phyloP scores from a whole-genome alignment of 208 protist species.

The Strigomonas culicis region DNA sequence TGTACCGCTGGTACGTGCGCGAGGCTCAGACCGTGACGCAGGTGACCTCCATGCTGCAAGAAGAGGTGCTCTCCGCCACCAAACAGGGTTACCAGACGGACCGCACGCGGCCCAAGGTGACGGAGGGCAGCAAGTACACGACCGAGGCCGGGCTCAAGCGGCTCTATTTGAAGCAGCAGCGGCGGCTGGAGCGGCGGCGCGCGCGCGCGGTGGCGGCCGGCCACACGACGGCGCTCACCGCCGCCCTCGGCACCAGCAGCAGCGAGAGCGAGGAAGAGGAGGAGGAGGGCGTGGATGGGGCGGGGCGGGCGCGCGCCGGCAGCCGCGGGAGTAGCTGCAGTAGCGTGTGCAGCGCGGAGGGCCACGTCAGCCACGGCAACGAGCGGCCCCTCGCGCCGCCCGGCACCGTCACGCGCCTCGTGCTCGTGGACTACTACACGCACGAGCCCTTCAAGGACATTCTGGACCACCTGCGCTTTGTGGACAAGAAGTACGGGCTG shows the following conservation, averaged over 20 bases:
- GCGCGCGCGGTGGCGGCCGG: neutral
- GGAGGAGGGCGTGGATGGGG: neutral
- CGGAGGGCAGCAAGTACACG: constrained; percentile 34
- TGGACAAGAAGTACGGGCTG: constrained; percentile 63
- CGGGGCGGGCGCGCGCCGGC: neutral
- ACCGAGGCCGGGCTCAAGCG: constrained; percentile 21
- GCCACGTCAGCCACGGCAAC: neutral
- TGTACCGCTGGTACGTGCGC: constrained; percentile 80
- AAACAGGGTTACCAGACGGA: constrained; percentile 44
- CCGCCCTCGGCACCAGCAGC: neutral
- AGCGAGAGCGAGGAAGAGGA: constrained; percentile 11
- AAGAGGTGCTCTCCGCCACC: constrained; percentile 33
- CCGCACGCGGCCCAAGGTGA: constrained; percentile 16
- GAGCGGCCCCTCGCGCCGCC: constrained; percentile 19
- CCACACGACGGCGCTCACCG: neutral
- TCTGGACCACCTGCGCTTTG: constrained; percentile 53
- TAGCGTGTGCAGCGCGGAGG: constrained; percentile 44
- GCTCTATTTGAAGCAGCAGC: constrained; percentile 18
- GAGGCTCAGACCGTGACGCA: constrained; percentile 68
- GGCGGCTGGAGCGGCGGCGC: neutral
- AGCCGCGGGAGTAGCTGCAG: constrained; percentile 9
- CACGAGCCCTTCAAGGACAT: constrained; percentile 77
- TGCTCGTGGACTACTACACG: constrained; percentile 78
- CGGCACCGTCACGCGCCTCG: constrained; percentile 56
- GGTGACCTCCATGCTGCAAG: constrained; percentile 49